Percentiles rank a stretch among this genome's conserved stretches.
Conservation (phyloP, 108 stramenopile genomes). For the Schizochytrium sp. region DNA sequence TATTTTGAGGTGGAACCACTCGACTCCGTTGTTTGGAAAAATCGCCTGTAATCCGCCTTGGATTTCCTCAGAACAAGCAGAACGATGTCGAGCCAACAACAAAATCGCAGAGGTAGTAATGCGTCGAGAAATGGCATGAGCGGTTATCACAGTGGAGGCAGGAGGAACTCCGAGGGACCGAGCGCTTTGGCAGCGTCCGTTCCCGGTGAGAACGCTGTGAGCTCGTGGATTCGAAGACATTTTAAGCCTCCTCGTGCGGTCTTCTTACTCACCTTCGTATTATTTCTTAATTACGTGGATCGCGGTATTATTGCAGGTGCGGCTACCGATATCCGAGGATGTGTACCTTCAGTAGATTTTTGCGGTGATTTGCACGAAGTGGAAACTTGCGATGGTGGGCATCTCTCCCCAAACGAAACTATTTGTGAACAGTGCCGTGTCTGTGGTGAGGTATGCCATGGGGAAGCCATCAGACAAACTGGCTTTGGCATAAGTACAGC, state of each 20-base stretch:
- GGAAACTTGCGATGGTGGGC: neutral
- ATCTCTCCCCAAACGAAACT: neutral
- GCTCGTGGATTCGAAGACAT: neutral
- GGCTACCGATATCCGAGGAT: conserved; percentile 31
- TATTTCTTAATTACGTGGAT: conserved; percentile 55
- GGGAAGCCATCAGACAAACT: conserved; percentile 14
- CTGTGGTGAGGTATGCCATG: conserved; percentile 34
- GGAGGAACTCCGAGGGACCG: neutral
- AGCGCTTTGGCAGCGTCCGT: conserved; percentile 31
- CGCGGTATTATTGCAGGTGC: conserved; percentile 48
- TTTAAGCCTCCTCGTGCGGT: conserved; percentile 54
- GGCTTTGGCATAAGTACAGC: conserved; percentile 51
- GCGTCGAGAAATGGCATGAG: too few species aligned
- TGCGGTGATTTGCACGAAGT: conserved; percentile 44
- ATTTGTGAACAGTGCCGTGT: conserved; percentile 51
- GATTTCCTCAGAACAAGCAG: too few species aligned
- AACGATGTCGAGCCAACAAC: too few species aligned
- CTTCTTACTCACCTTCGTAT: conserved; percentile 42
- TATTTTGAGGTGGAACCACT: too few species aligned
- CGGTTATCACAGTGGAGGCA: too few species aligned
- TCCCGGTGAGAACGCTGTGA: neutral
- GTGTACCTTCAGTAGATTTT: conserved; percentile 10
- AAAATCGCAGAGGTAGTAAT: too few species aligned
- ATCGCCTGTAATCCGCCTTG: too few species aligned
- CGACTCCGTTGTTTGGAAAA: too few species aligned